Percentiles rank a stretch among this genome's conserved stretches.
phyloP scores from a whole-genome alignment of 1,139 yeast genomes.

The Trichomonascaceae sp. region DNA sequence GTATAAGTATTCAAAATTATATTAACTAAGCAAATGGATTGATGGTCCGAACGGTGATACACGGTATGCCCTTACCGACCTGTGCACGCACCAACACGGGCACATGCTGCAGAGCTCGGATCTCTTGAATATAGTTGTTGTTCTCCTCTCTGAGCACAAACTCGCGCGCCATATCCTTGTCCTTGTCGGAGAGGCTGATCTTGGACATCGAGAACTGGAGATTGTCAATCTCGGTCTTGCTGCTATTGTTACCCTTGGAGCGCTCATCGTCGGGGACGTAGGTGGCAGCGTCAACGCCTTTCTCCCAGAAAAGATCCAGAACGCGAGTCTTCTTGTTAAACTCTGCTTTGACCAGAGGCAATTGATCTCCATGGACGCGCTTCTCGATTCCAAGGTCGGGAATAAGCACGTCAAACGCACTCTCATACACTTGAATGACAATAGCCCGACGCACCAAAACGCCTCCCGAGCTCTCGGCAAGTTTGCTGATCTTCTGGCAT shows the following conservation, averaged over 20 bases:
- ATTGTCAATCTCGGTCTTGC: slow-evolving; percentile 1
- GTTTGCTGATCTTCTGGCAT: slow-evolving; percentile 72
- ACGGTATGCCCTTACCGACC: slow-evolving; percentile 80
- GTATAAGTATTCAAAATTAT: background rate
- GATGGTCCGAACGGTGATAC: slow-evolving; percentile 84
- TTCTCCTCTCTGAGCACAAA: slow-evolving; percentile 47
- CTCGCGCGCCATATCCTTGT: slow-evolving; percentile 3
- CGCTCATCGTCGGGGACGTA: slow-evolving; percentile 80
- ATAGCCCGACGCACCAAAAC: slow-evolving; percentile 78
- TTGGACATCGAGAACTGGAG: slow-evolving; percentile 1
- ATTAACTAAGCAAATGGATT: slow-evolving; percentile 48
- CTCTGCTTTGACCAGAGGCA: slow-evolving; percentile 86
- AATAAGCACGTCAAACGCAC: slow-evolving; percentile 85
- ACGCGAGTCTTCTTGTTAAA: slow-evolving; percentile 57
- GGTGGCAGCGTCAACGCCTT: slow-evolving; percentile 81
- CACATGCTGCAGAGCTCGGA: slow-evolving; percentile 60
- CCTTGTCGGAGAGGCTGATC: slow-evolving; percentile 1
- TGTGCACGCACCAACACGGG: slow-evolving; percentile 86
- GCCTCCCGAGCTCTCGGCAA: slow-evolving; percentile 57
- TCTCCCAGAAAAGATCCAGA: slow-evolving; percentile 84
- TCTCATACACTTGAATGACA: slow-evolving; percentile 85
- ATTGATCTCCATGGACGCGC: slow-evolving; percentile 94
- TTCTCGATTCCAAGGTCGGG: slow-evolving; percentile 96
- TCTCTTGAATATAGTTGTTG: slow-evolving; percentile 56
- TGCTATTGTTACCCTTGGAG: slow-evolving; percentile 23